Evolutionary conservation across 2,329 filamentous ascomycete genomes (phyloP).

Genomic region (Chrysosporium keratinophilum): DNA sequence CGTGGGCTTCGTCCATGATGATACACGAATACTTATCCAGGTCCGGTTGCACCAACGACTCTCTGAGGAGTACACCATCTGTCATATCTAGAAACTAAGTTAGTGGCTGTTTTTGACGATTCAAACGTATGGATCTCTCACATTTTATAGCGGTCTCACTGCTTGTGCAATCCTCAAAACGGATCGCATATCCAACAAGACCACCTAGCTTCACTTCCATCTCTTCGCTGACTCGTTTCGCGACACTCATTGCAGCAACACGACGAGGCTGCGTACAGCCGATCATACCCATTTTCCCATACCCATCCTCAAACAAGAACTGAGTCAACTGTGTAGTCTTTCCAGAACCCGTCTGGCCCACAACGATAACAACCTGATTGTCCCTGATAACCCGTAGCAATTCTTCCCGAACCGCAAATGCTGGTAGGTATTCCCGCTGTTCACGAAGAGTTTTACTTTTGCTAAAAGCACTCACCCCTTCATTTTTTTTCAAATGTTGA

Average conservation of each 20-base stretch:
- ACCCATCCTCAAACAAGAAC: conserved; percentile 91
- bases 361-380: conserved; percentile 93
- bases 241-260: conserved; percentile 97
- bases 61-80: conserved; percentile 84
- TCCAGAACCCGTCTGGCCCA: conserved; percentile 92
- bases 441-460: conserved; percentile 82
- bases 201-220: conserved; percentile 89
- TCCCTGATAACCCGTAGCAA: conserved; percentile 83
- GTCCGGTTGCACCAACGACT: conserved; percentile 85
- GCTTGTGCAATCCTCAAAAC: conserved; percentile 96
- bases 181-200: conserved; percentile 89
- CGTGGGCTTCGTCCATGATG: conserved; percentile 99
- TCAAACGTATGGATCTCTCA: conserved; percentile 23
- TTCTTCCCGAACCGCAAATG: conserved; percentile 92
- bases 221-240: conserved; percentile 94
- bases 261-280: conserved; percentile 92
- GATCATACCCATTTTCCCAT: conserved; percentile 77
- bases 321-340: conserved; percentile 97
- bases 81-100: conserved; percentile 61
- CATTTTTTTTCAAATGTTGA: conserved; percentile 76
- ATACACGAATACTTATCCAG: conserved; percentile 94
- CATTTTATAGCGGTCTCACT: conserved; percentile 91
- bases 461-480: conserved; percentile 83
- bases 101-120: neutral
- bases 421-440: conserved; percentile 85